A percentile compares a stretch with the other conserved stretches of the same genome.
These are phyloP conservation scores for Dothidotthia symphoricarpi DNA, from an alignment of 2,329 filamentous ascomycete species.

Conservation along the genomic window DNA sequence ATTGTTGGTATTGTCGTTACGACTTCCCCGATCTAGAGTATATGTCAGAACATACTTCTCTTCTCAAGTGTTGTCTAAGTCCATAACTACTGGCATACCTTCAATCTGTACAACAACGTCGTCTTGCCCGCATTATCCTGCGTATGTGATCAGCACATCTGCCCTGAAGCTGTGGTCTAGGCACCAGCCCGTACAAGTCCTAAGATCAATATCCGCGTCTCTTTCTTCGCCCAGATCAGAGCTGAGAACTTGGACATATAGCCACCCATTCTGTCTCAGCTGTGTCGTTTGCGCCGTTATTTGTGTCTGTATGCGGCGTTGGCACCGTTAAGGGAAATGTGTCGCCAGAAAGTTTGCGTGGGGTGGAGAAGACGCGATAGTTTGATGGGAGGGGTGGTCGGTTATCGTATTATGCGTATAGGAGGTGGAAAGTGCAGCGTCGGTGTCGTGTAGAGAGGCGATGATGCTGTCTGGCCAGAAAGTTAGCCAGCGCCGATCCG, in stretches of 20 bases:
- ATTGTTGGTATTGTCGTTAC: conserved; percentile 99
- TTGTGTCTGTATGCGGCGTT: conserved; percentile 13
- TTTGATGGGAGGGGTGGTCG: not conserved
- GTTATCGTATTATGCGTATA: not conserved
- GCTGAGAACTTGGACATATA: conserved; percentile 33
- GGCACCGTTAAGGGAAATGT: conserved; percentile 7
- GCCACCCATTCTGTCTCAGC: conserved; percentile 32
- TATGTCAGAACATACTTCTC: not conserved
- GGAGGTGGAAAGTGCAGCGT: not conserved
- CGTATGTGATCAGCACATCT: conserved; percentile 27
- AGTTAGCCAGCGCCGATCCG: conserved; percentile 11
- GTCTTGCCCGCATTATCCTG: conserved; percentile 99
- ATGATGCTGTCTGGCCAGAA: conserved; percentile 25
- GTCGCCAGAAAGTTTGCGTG: not conserved
- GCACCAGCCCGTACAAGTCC: conserved; percentile 67
- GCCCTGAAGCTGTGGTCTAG: not conserved
- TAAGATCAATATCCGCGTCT: conserved; percentile 93
- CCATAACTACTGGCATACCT: conserved; percentile 56
- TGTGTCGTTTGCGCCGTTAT: conserved; percentile 12
- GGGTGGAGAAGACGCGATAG: not conserved
- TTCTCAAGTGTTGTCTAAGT: not conserved
- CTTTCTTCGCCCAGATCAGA: conserved; percentile 79
- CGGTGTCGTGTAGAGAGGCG: conserved; percentile 14
- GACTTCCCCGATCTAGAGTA: conserved; percentile 83
- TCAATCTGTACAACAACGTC: conserved; percentile 90